phyloP scores from a whole-genome alignment of 2,329 filamentous ascomycete species.

The Colletotrichum brevisporum region DNA sequence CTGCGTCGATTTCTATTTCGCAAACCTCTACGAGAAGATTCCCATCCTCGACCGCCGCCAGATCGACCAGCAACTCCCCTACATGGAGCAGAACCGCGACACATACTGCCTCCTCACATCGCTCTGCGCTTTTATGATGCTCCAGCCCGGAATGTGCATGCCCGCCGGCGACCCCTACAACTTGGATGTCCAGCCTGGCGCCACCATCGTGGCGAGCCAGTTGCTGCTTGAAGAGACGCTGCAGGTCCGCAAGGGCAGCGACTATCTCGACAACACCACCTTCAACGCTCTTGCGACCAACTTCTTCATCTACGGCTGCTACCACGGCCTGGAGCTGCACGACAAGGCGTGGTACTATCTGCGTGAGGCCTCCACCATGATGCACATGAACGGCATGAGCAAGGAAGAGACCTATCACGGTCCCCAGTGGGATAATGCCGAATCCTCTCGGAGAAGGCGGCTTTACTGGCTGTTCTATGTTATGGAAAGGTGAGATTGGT shows the following conservation, averaged over 20 bases:
- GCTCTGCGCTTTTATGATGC: slow-evolving; percentile 77
- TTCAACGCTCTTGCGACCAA: slow-evolving; percentile 77
- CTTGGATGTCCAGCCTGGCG: slow-evolving; percentile 69
- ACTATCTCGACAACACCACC: slow-evolving; percentile 70
- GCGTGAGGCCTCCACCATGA: slow-evolving; percentile 81
- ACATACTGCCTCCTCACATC: slow-evolving; percentile 75
- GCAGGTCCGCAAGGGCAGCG: slow-evolving; percentile 74
- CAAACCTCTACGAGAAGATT: slow-evolving; percentile 74
- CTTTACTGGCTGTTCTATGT: slow-evolving; percentile 82
- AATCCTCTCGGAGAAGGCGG: slow-evolving; percentile 74
- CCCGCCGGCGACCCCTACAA: slow-evolving; percentile 69
- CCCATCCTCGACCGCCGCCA: slow-evolving; percentile 73
- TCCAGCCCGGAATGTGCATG: slow-evolving; percentile 77
- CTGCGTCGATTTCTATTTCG: slow-evolving; percentile 78
- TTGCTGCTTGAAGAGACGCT: slow-evolving; percentile 77
- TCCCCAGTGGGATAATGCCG: slow-evolving; percentile 67
- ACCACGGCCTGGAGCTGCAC: slow-evolving; percentile 80
- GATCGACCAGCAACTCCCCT: slow-evolving; percentile 70
- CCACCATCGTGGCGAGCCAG: slow-evolving; percentile 74
- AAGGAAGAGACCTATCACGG: slow-evolving; percentile 73
- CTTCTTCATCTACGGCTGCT: slow-evolving; percentile 82
- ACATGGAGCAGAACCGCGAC: slow-evolving; percentile 74
- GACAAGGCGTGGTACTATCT: slow-evolving; percentile 85
- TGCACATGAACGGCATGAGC: slow-evolving; percentile 71
- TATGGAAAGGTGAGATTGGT: slow-evolving; percentile 72